These are phyloP conservation scores for Pyracantha coccinea DNA, from an alignment of 331 rosid genomes.

Conservation along the genomic window DNA sequence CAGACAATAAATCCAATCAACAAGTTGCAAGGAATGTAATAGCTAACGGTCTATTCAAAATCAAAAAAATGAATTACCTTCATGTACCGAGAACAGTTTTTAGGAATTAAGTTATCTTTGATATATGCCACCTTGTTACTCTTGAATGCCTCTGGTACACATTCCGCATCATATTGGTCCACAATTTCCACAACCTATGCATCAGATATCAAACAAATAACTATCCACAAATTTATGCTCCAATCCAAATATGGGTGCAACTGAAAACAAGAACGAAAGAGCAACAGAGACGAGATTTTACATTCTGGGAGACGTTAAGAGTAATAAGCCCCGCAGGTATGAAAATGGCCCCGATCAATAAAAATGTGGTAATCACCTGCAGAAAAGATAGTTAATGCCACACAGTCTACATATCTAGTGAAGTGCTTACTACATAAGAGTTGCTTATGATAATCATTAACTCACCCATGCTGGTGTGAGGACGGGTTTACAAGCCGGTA, in stretches of 20 bases:
- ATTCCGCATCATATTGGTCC: constrained; percentile 69
- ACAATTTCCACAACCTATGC: constrained; percentile 81
- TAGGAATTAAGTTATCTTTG: constrained; percentile 55
- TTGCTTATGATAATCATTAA: constrained; percentile 18
- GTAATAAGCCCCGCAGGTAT: constrained; percentile 76
- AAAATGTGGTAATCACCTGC: constrained; percentile 76
- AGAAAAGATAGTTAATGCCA: constrained; percentile 19
- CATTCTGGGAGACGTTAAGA: constrained; percentile 59
- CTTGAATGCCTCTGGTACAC: constrained; percentile 55
- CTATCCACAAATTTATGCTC: background rate
- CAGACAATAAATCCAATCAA: constrained; percentile 7
- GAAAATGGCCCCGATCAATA: constrained; percentile 58
- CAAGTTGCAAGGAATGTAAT: constrained; percentile 5
- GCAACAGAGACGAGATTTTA: constrained; percentile 23
- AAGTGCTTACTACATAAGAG: constrained; percentile 9
- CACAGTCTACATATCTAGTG: constrained; percentile 1
- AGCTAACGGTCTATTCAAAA: background rate
- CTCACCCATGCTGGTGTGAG: constrained; percentile 83
- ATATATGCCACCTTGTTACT: constrained; percentile 72
- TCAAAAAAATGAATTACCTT: constrained; percentile 42
- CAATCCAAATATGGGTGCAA: background rate
- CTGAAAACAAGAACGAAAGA: background rate
- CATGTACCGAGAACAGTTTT: constrained; percentile 61
- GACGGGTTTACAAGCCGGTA: constrained; percentile 93
- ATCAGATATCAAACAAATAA: constrained; percentile 17